phyloP scores from a whole-genome alignment of 306 rosid species.

The Vigna nakashimae region DNA sequence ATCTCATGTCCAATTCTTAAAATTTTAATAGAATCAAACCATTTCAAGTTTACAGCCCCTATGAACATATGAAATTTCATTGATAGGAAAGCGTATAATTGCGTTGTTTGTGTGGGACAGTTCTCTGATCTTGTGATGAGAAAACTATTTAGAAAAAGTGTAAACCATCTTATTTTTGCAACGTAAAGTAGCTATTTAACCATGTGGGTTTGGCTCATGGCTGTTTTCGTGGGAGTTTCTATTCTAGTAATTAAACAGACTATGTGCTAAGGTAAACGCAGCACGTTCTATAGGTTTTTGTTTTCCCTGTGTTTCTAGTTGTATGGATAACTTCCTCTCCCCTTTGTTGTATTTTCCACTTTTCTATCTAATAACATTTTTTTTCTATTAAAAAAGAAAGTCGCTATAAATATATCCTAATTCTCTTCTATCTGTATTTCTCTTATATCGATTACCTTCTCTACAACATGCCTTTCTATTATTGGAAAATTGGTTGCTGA shows the following conservation, averaged over 20 bases:
- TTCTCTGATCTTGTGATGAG: not conserved
- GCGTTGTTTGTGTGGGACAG: conserved; percentile 8
- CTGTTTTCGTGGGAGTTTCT: not conserved
- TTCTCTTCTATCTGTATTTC: conserved; percentile 21
- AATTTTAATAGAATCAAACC: not conserved
- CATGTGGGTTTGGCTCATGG: not conserved
- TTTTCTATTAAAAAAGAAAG: not conserved
- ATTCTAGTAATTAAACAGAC: conserved; percentile 14
- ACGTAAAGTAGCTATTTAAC: not conserved
- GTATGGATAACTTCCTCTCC: not conserved
- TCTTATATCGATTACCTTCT: conserved; percentile 41
- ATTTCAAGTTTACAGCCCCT: not conserved
- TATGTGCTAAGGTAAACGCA: not conserved
- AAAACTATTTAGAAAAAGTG: conserved; percentile 17
- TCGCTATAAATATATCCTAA: not conserved
- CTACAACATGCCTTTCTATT: conserved; percentile 50
- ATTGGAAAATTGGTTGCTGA: conserved; percentile 51
- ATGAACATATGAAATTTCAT: conserved; percentile 1
- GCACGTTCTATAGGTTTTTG: not conserved
- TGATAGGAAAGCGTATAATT: not conserved
- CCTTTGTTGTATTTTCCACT: conserved; percentile 10
- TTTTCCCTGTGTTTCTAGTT: not conserved
- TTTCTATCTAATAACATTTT: not conserved
- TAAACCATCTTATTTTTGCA: not conserved
- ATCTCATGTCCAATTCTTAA: not conserved